phyloP scores from a whole-genome alignment of 2,329 filamentous ascomycete species.

The Pyricularia sp. region DNA sequence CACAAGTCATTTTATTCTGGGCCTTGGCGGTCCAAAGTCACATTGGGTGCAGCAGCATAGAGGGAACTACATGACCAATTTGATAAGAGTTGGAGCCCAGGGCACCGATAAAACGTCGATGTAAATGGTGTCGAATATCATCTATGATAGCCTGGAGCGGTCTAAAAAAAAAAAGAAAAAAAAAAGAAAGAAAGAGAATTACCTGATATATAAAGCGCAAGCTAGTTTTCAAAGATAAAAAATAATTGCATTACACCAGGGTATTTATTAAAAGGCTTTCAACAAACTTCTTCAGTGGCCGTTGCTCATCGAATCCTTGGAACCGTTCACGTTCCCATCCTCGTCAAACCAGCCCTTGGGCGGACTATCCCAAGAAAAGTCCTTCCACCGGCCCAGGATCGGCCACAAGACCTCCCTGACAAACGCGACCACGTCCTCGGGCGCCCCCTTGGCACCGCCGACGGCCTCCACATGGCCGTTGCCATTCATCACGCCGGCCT shows the following conservation, averaged over 20 bases:
- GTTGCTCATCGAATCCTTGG: background rate
- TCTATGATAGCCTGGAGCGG: background rate
- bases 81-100: no score
- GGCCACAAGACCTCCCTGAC: constrained; percentile 37
- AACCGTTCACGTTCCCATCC: background rate
- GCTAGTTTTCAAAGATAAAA: background rate
- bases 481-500: constrained; percentile 16
- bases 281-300: background rate
- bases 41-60: no score
- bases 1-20: no score
- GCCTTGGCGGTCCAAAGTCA: no score
- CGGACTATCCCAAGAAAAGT: constrained; percentile 39
- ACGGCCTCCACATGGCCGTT: background rate
- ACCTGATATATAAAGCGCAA: background rate
- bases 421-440: constrained; percentile 14
- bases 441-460: background rate
- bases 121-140: background rate
- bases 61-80: no score
- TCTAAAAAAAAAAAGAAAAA: no score
- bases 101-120: no score
- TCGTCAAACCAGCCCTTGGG: constrained; percentile 15
- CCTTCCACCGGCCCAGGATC: constrained; percentile 51
- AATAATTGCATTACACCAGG: background rate
- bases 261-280: background rate
- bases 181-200: no score